phyloP scores from a whole-genome alignment of 106 monocot species.

The Amphibolis antarctica region DNA sequence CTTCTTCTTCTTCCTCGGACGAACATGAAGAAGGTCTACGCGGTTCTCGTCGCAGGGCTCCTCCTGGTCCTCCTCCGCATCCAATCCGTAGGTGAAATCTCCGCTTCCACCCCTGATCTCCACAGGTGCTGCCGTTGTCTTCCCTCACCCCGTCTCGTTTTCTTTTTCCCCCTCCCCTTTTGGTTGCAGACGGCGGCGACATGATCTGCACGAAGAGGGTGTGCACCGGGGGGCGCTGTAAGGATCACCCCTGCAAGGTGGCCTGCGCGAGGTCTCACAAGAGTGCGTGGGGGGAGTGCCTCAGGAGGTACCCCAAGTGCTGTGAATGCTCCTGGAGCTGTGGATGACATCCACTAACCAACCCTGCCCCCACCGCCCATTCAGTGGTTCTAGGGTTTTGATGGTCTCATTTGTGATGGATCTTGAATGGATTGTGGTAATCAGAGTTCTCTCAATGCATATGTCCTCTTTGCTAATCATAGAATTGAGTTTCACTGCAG shows the following conservation, averaged over 20 bases:
- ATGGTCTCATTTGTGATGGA: neutral
- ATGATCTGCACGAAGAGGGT: constrained; percentile 5
- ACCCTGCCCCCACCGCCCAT: too few species aligned
- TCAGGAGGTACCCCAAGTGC: constrained; percentile 1
- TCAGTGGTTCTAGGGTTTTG: neutral
- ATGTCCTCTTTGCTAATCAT: too few species aligned
- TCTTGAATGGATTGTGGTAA: neutral
- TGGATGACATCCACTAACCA: neutral
- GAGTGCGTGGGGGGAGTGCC: constrained; percentile 3
- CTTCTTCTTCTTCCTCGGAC: too few species aligned
- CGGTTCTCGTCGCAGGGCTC: neutral
- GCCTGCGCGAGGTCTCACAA: neutral
- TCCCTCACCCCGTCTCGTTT: neutral
- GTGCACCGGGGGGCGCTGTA: neutral
- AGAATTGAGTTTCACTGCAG: too few species aligned
- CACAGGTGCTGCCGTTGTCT: neutral
- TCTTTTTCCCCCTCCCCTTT: neutral
- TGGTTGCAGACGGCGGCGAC: constrained; percentile 6
- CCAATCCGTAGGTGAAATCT: neutral
- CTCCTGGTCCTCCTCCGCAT: neutral
- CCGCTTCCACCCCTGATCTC: too few species aligned
- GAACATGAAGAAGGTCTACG: neutral
- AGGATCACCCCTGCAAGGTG: neutral
- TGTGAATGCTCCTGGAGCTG: constrained; percentile 6
- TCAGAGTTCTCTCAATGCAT: neutral